Conservation (phyloP, 148 eudicot genomes). For the Vaccinium darrowii region DNA sequence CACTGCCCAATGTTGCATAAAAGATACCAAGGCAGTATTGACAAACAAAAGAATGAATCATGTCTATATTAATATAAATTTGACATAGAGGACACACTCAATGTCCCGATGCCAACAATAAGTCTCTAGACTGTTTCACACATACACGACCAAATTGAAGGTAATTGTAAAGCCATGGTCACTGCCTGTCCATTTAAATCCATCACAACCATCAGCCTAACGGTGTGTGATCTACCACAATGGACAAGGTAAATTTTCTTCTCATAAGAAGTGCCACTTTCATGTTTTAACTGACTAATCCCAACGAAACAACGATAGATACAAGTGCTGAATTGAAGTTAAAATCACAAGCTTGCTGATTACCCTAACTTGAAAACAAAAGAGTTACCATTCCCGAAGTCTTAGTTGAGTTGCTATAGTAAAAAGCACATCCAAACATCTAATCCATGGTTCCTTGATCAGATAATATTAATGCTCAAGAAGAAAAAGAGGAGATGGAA, state of each 20-base stretch:
- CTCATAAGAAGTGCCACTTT: background rate
- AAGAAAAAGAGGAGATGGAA: background rate
- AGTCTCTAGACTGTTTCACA: background rate
- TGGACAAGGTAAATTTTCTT: background rate
- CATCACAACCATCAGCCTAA: background rate
- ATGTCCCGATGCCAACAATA: background rate
- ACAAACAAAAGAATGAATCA: background rate
- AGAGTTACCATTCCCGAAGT: background rate
- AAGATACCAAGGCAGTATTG: background rate
- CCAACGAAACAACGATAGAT: background rate
- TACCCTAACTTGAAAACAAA: background rate
- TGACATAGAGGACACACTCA: background rate
- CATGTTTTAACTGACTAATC: background rate
- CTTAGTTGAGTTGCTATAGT: background rate
- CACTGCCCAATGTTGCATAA: background rate
- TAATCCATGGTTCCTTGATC: background rate
- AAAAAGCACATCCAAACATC: constrained; percentile 4
- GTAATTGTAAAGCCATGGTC: background rate
- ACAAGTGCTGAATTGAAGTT: background rate
- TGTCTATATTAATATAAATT: background rate
- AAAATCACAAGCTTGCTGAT: background rate
- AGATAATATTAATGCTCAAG: background rate
- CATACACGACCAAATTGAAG: background rate
- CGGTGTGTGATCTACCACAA: background rate
- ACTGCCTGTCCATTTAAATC: background rate